These are phyloP conservation scores for Syncephalis fuscata DNA, from an alignment of 371 early-diverging fungal genomes.

Conservation along the genomic window DNA sequence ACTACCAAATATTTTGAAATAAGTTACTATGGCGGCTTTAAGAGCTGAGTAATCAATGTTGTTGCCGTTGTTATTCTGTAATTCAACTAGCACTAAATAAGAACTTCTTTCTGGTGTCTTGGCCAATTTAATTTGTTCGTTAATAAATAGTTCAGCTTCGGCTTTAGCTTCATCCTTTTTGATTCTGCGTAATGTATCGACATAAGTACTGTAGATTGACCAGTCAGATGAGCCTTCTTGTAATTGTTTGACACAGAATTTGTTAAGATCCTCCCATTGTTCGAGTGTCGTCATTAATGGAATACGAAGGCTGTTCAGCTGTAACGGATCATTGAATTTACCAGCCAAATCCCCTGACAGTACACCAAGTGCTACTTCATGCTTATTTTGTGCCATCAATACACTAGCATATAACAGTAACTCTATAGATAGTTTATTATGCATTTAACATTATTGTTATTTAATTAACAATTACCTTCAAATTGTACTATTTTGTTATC, in stretches of 20 bases:
- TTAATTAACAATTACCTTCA: conserved; percentile 24
- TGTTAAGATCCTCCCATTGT: conserved; percentile 20
- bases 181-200: no score
- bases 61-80: conserved; percentile 16
- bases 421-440: conserved; percentile 13
- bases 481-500: conserved; percentile 35
- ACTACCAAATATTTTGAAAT: conserved; percentile 45
- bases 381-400: conserved; percentile 36
- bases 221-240: conserved; percentile 9
- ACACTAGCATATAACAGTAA: conserved; percentile 50
- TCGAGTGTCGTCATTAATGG: conserved; percentile 25
- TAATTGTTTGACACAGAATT: conserved; percentile 11
- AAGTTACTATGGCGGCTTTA: conserved; percentile 28
- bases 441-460: background rate
- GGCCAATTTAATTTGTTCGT: conserved; percentile 15
- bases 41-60: conserved; percentile 14
- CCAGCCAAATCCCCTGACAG: conserved; percentile 34
- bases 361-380: conserved; percentile 37
- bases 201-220: no score
- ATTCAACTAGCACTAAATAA: conserved; percentile 53
- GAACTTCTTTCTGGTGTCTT: conserved; percentile 43
- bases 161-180: conserved; percentile 3
- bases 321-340: conserved; percentile 25
- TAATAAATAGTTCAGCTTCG: conserved; percentile 21
- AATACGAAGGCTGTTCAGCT: conserved; percentile 26